Conservation (phyloP, 768 basidiomycete species). For the Auriscalpium microsporum region DNA sequence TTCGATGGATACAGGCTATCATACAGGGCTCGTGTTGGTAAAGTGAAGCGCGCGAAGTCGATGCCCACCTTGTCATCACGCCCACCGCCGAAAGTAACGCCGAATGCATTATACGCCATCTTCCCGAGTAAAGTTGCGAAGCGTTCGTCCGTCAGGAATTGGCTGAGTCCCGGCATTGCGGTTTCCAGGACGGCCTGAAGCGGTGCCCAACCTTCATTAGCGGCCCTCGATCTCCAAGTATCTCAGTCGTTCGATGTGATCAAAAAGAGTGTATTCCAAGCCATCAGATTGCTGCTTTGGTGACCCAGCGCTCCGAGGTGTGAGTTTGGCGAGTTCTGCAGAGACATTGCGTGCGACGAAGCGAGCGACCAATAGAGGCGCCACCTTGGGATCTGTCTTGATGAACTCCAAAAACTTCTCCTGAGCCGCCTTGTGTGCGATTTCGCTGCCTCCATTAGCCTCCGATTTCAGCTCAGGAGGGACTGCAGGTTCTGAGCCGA, state of each 20-base stretch:
- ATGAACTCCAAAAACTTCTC: conserved; percentile 47
- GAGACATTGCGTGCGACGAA: conserved; percentile 68
- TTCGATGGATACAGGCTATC: conserved; percentile 41
- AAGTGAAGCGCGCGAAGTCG: not conserved
- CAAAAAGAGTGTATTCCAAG: conserved; percentile 54
- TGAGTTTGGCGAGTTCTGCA: conserved; percentile 52
- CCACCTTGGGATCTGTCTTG: conserved; percentile 36
- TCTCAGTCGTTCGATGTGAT: conserved; percentile 71
- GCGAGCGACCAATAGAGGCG: conserved; percentile 54
- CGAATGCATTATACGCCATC: conserved; percentile 71
- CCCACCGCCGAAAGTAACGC: conserved; percentile 58
- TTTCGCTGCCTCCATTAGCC: conserved; percentile 25
- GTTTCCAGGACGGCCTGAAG: conserved; percentile 46
- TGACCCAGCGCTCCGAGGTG: conserved; percentile 18
- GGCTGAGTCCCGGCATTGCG: conserved; percentile 65
- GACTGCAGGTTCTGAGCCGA: conserved; percentile 55
- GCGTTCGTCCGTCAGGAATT: conserved; percentile 57
- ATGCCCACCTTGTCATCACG: conserved; percentile 58
- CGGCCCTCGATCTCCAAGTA: conserved; percentile 48
- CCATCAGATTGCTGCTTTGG: conserved; percentile 34
- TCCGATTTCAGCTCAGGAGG: conserved; percentile 34
- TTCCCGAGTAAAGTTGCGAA: conserved; percentile 56
- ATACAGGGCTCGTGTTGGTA: not conserved
- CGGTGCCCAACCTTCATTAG: conserved; percentile 41
- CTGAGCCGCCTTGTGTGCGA: conserved; percentile 52